phyloP scores from a whole-genome alignment of 192 early-diverging fungal species.

The Backusella tuberculispora region DNA sequence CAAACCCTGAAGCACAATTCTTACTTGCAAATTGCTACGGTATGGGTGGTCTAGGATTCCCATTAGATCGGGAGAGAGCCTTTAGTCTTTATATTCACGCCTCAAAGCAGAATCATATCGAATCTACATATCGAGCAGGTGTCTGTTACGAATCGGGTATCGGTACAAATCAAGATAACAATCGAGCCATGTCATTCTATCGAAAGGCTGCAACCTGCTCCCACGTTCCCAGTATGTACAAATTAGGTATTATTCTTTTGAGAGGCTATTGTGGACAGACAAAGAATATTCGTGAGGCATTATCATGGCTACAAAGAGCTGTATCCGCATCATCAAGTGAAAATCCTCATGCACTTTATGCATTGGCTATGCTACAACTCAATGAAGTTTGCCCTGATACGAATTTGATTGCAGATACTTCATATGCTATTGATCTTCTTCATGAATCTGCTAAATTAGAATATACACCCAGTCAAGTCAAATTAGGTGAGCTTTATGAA shows the following conservation, averaged over 20 bases:
- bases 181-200: constrained; percentile 87
- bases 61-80: constrained; percentile 85
- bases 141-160: constrained; percentile 96
- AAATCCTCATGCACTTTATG: constrained; percentile 91
- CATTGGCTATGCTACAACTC: constrained; percentile 80
- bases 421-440: constrained; percentile 87
- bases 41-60: constrained; percentile 80
- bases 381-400: constrained; percentile 50
- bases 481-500: constrained; percentile 88
- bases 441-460: constrained; percentile 88
- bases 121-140: constrained; percentile 89
- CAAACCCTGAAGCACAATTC: constrained; percentile 88
- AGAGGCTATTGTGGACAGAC: constrained; percentile 78
- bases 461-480: constrained; percentile 89
- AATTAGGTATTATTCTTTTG: constrained; percentile 89
- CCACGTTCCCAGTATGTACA: constrained; percentile 96
- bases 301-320: constrained; percentile 94
- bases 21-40: constrained; percentile 91
- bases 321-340: constrained; percentile 81
- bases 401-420: constrained; percentile 71
- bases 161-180: constrained; percentile 82
- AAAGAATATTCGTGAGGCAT: constrained; percentile 83
- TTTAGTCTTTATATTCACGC: constrained; percentile 91
- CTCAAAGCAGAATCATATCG: constrained; percentile 88
- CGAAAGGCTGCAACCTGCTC: constrained; percentile 88